Conservation (phyloP, 305 asterid genomes). For the Solanum chacoense region DNA sequence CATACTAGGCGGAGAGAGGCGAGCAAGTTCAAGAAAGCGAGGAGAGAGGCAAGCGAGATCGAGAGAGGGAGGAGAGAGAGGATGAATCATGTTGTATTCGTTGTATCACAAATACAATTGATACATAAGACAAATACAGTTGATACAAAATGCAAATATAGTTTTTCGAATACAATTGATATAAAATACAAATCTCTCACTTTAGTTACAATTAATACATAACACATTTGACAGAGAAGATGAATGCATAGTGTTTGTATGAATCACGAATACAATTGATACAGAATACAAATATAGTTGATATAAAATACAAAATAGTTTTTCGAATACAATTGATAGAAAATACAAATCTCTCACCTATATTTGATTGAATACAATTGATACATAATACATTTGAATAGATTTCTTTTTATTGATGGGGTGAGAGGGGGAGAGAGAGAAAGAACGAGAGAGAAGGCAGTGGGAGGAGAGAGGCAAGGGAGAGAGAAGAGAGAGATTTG, state of each 20-base stretch:
- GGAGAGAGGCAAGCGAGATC: background rate
- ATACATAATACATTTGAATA: background rate
- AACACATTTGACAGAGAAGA: background rate
- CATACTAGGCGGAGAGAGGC: background rate
- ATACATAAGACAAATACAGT: too few relatives aligned
- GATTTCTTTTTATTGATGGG: background rate
- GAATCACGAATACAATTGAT: background rate
- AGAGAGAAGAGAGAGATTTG: background rate
- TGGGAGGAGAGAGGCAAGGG: background rate
- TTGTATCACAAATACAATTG: background rate
- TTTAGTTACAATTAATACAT: background rate
- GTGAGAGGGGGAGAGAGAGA: background rate
- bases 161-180: too few relatives aligned
- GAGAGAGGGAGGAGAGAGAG: background rate
- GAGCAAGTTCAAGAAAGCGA: rapidly evolving
- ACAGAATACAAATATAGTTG: background rate
- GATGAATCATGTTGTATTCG: background rate
- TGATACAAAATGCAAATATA: too few relatives aligned
- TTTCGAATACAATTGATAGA: background rate
- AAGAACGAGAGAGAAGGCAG: background rate
- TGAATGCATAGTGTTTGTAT: background rate
- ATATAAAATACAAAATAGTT: too few relatives aligned
- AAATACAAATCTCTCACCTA: background rate
- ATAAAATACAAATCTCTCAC: background rate
- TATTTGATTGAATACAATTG: background rate